phyloP scores from a whole-genome alignment of 2,329 filamentous ascomycete species.

The Phialophora verrucosa region DNA sequence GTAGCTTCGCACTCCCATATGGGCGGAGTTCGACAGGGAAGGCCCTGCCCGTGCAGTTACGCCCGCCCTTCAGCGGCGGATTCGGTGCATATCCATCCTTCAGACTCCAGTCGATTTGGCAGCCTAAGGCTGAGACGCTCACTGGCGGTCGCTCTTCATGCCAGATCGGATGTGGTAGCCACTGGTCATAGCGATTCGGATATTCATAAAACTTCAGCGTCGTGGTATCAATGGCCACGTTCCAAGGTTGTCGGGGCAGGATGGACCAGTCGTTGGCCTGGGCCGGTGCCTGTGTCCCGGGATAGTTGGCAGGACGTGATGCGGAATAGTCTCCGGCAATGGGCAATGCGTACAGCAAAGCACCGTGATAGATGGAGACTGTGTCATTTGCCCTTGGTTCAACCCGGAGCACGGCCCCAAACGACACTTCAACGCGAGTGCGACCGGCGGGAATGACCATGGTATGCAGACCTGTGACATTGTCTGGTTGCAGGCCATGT shows the following conservation, averaged over 20 bases:
- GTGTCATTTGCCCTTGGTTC: slow-evolving; percentile 51
- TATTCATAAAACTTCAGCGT: slow-evolving; percentile 45
- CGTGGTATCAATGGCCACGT: slow-evolving; percentile 44
- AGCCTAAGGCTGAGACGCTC: slow-evolving; percentile 47
- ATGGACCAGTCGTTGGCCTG: slow-evolving; percentile 47
- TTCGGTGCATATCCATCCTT: slow-evolving; percentile 45
- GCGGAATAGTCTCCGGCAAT: slow-evolving; percentile 43
- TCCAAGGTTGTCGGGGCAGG: slow-evolving; percentile 43
- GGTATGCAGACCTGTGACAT: slow-evolving; percentile 47
- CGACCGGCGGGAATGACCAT: slow-evolving; percentile 46
- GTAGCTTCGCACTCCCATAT: slow-evolving; percentile 56
- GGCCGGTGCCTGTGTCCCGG: slow-evolving; percentile 39
- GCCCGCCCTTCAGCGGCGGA: slow-evolving; percentile 43
- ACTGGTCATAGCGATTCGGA: slow-evolving; percentile 33
- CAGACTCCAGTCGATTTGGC: slow-evolving; percentile 49
- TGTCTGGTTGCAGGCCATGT: slow-evolving; percentile 42
- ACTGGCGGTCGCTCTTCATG: slow-evolving; percentile 45
- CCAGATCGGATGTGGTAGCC: slow-evolving; percentile 42
- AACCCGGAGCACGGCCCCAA: slow-evolving; percentile 44
- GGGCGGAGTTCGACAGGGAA: slow-evolving; percentile 50
- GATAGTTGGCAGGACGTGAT: slow-evolving; percentile 41
- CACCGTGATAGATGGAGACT: slow-evolving; percentile 52
- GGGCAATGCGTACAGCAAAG: slow-evolving; percentile 53
- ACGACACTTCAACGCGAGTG: slow-evolving; percentile 44
- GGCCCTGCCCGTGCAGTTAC: slow-evolving; percentile 46